A percentile compares a stretch with the other conserved stretches of the same genome.
These are phyloP conservation scores for Wallacemonas collosoma DNA, from an alignment of 208 protist species.

Conservation along the genomic window DNA sequence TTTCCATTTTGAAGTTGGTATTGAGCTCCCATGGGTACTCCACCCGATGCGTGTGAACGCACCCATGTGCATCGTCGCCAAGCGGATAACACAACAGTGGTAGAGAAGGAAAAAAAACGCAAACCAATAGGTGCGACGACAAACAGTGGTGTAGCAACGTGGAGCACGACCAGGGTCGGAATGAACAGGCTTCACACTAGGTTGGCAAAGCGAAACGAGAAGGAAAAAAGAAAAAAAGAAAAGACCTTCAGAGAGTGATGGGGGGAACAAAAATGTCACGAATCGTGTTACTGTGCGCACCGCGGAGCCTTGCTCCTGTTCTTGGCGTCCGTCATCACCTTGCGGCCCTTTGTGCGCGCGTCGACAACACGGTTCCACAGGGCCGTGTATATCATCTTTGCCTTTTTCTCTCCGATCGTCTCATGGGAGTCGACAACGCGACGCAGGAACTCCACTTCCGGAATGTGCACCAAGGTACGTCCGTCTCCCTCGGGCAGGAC, in stretches of 20 bases:
- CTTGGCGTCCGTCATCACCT: slow-evolving; percentile 86
- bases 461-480: slow-evolving; percentile 88
- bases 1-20: too few relatives aligned
- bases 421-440: slow-evolving; percentile 65
- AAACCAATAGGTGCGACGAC: too few relatives aligned
- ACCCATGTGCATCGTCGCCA: too few relatives aligned
- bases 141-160: too few relatives aligned
- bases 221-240: slow-evolving; percentile 23
- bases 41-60: too few relatives aligned
- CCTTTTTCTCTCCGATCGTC: slow-evolving; percentile 78
- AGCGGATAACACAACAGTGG: too few relatives aligned
- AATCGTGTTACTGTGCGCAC: slow-evolving; percentile 52
- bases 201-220: slow-evolving; percentile 16
- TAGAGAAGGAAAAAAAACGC: too few relatives aligned
- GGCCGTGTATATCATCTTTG: slow-evolving; percentile 88
- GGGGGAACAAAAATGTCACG: background rate
- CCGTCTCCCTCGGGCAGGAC: slow-evolving; percentile 89
- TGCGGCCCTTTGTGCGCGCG: slow-evolving; percentile 81
- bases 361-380: slow-evolving; percentile 90
- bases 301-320: slow-evolving; percentile 51
- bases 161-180: too few relatives aligned
- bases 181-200: background rate
- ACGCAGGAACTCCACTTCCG: slow-evolving; percentile 87
- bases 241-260: background rate
- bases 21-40: too few relatives aligned